Evolutionary conservation across 768 basidiomycete genomes (phyloP).

Genomic region (Calvatia gigantea): DNA sequence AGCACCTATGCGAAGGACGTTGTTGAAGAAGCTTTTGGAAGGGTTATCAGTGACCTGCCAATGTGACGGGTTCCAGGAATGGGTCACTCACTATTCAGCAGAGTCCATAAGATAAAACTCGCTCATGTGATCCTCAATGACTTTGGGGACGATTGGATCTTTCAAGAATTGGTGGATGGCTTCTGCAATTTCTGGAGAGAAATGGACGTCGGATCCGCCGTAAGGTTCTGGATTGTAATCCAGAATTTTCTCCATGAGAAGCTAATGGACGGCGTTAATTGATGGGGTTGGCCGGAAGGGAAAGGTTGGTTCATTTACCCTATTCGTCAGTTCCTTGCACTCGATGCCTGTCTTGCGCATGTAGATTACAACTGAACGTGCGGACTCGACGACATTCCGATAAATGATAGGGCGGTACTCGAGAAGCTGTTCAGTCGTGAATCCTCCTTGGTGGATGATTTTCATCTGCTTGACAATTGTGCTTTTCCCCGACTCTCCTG

Average conservation of each 20-base stretch:
- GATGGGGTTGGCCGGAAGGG: not conserved
- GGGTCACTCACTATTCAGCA: conserved; percentile 71
- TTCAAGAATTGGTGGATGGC: conserved; percentile 70
- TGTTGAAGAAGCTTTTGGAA: conserved; percentile 83
- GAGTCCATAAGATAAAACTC: conserved; percentile 95
- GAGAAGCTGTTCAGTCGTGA: conserved; percentile 71
- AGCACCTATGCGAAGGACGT: conserved; percentile 79
- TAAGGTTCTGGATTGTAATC: conserved; percentile 51
- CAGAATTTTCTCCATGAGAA: conserved; percentile 56
- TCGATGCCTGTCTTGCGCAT: conserved; percentile 86
- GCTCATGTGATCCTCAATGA: conserved; percentile 54
- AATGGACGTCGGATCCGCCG: conserved; percentile 32
- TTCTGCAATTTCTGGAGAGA: conserved; percentile 63
- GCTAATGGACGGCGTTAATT: conserved; percentile 13
- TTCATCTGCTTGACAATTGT: conserved; percentile 99
- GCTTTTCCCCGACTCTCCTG: conserved; percentile 92
- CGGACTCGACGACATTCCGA: conserved; percentile 85
- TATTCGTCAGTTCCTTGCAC: conserved; percentile 63
- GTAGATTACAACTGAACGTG: conserved; percentile 79
- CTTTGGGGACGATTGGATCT: conserved; percentile 57
- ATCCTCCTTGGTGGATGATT: conserved; percentile 94
- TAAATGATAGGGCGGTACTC: conserved; percentile 78
- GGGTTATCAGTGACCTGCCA: not conserved
- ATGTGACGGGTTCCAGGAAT: not conserved
- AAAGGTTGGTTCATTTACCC: conserved; percentile 32